Evolutionary conservation across 768 basidiomycete genomes (phyloP), one percentile per base, ranked within the genome.

Genomic region (Hortiboletus flavorubellus): DNA sequence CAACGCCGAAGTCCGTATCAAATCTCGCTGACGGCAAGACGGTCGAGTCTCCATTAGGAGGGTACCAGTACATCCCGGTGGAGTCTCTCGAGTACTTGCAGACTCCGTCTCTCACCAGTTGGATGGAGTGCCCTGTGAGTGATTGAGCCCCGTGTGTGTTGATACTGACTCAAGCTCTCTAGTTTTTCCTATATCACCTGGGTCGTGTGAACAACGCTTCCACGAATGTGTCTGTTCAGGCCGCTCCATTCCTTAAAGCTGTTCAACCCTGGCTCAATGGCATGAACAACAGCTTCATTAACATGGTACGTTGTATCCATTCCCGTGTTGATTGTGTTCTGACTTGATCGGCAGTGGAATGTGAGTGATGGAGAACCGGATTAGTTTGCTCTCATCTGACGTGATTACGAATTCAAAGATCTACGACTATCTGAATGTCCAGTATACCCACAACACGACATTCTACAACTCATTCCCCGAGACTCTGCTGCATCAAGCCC

Each of bases 1-100:
- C 91, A 5, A 87, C 80, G 56, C 66, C 75, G 8, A 75, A 80
- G 50, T 85, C 86, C 68, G 81, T 77, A 60, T 85, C 85, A 54
- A 78, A 76, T 11, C 82, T 95, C 18, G 91, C 89, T 3, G 85
- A 91, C 59, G 89, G 85, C 53, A 80, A 84, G 26, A 78, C 68
- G n/a, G 75, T 93, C 54, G 73, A 81, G 14, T 82, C 86, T 0
- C 91, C 93, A 21, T 78, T 93, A n/a, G 83, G 84, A 18, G 89
- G 89, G 1, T 93, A 93, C 67, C 90, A 92, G 72, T 94, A 93
- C 63, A 78, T 94, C 43, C 89, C 91, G 40, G 69, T 70, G 14
- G 59, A 68, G 34, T 70, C 70, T 29, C 84, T 93, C 40, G 89
- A 91, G 70, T 86, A 21, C 78, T 77, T 44, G 61, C 61, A 70